Evolutionary conservation across 352 stramenopile species (phyloP).

Genomic region (Globisporangium cederbergense): DNA sequence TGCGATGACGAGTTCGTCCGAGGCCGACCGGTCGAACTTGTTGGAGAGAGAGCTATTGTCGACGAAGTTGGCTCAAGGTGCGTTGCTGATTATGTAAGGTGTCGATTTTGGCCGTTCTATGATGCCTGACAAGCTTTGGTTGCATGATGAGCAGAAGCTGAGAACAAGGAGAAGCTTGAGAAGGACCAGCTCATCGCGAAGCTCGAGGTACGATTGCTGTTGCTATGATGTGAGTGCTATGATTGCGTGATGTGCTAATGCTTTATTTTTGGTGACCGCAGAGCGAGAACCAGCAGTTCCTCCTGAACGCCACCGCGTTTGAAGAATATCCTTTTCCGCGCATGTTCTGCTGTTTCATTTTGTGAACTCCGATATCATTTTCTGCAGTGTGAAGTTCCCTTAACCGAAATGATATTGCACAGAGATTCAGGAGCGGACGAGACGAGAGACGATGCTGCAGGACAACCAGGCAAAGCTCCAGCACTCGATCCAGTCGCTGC

Average conservation of each 20-base stretch:
- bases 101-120: neutral
- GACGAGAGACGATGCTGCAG: slow-evolving; percentile 57
- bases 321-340: slow-evolving; percentile 75
- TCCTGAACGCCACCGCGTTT: slow-evolving; percentile 77
- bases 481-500: slow-evolving; percentile 56
- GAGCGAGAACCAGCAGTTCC: slow-evolving; percentile 82
- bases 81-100: neutral
- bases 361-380: neutral
- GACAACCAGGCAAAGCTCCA: slow-evolving; percentile 67
- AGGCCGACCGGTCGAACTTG: slow-evolving; percentile 58
- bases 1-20: slow-evolving; percentile 65
- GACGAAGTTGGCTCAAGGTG: slow-evolving; percentile 50
- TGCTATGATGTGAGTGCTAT: neutral
- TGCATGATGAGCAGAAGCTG: slow-evolving; percentile 8
- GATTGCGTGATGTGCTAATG: too few relatives aligned
- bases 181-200: slow-evolving; percentile 60
- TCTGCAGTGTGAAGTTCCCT: slow-evolving; percentile 17
- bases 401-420: slow-evolving; percentile 57
- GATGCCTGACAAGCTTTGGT: neutral
- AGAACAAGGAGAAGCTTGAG: slow-evolving; percentile 24
- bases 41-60: slow-evolving; percentile 57
- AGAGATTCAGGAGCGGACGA: slow-evolving; percentile 76
- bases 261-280: slow-evolving; percentile 10
- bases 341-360: slow-evolving; percentile 22
- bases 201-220: slow-evolving; percentile 46